Conservation (phyloP, 768 basidiomycete genomes). For the Ramaria rubella region DNA sequence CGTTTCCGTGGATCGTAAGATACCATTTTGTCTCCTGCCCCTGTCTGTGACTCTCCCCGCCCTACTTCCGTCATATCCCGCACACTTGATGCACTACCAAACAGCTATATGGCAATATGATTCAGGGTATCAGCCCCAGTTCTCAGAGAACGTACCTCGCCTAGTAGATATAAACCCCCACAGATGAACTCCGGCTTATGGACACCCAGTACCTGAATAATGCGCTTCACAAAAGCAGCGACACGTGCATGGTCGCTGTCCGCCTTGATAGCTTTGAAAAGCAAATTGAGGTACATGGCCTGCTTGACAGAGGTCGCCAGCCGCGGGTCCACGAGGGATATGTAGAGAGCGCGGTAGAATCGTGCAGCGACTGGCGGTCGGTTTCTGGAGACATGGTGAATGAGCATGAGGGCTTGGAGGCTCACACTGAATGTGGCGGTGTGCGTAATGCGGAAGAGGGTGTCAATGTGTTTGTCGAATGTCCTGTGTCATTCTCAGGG, state of each 20-base stretch:
- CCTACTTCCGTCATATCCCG: slow-evolving; percentile 38
- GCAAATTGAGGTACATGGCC: slow-evolving; percentile 91
- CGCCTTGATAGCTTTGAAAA: slow-evolving; percentile 84
- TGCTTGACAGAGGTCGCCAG: slow-evolving; percentile 74
- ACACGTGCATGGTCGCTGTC: slow-evolving; percentile 54
- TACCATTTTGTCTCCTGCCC: too few relatives aligned
- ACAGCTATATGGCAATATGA: slow-evolving; percentile 41
- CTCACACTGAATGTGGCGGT: slow-evolving; percentile 96
- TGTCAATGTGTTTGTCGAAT: slow-evolving; percentile 82
- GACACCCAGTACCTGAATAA: slow-evolving; percentile 73
- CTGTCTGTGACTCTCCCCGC: slow-evolving; percentile 17
- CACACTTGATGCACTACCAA: slow-evolving; percentile 41
- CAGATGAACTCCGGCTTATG: slow-evolving; percentile 84
- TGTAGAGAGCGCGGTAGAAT: slow-evolving; percentile 81
- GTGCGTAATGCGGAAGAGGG: slow-evolving; percentile 91
- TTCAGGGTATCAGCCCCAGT: too few relatives aligned
- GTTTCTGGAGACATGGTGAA: slow-evolving; percentile 57
- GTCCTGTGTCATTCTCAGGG: slow-evolving; percentile 31
- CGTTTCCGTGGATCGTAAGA: slow-evolving; percentile 84
- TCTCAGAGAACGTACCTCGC: slow-evolving; percentile 54
- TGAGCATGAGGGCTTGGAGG: slow-evolving; percentile 82
- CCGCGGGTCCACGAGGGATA: slow-evolving; percentile 79
- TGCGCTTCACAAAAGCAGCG: slow-evolving; percentile 74
- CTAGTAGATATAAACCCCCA: slow-evolving; percentile 80
- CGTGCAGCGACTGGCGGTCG: slow-evolving; percentile 49